Base-by-base conservation (phyloP, 164 flowering plant genomes). In the Sextonia rubra region DNA sequence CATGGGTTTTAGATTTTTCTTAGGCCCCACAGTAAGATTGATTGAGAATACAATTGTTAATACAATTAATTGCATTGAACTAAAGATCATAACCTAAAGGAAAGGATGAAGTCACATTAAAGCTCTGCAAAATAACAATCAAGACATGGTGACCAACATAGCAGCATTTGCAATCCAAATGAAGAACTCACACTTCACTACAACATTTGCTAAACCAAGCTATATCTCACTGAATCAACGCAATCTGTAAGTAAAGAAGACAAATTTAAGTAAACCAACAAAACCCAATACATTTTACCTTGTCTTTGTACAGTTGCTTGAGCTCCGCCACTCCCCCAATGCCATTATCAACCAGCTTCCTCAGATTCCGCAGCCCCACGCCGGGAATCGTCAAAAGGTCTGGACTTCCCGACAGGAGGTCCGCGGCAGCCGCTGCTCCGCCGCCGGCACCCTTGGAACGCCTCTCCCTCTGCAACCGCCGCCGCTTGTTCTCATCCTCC, bases 311-410 rank as follows among this genome's bases (percentile, higher is more conserved):
- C 52, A 93, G 78, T 64, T 90, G 87, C 76, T 91, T 93, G 73
- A 95, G 97, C 76, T 95, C 90, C n/a, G 92, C 88, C 75, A 93
- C 94, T 47, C 83, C 94, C 5, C 77, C 87, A 72, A 91, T 86
- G 9, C 99, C 99, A 47, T 95, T 95, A 60, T 95, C 91, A 27
- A 93, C 93, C 30, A 95, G 80, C 84, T 95, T 95, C 86, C 90
- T 86, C 83, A 91, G 78, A 83, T 95, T 95, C 77, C 97, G 83
- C 2, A 90, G 98, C 15, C 99, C 99, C 12, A 95, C 98, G 0
- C 99, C 99, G 0, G 99, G 99, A 78, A 95, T 91, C n/a, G 85
- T 81, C 79, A 95, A 66, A 85, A 95, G 88, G 82, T 95, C 99
- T 1, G 92, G 91, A 69, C 78, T 87, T 37, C 82, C 87, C 6